Base-by-base conservation (phyloP, 805 yeast genomes). In the Danielia oregonensis region DNA sequence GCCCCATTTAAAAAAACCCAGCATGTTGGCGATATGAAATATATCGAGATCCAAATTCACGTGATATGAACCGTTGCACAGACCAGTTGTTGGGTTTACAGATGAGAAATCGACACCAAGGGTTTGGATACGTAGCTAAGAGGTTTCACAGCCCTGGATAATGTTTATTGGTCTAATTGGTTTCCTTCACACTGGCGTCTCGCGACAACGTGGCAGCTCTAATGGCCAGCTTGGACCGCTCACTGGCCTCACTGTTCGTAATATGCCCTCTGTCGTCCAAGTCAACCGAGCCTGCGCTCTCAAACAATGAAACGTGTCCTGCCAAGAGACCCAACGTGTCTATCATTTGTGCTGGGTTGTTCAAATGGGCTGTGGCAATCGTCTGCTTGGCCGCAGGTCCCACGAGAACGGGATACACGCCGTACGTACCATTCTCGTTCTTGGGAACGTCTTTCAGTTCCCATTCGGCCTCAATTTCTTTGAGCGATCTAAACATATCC, bases 311-410 rank as follows among this genome's bases (percentile, higher is more conserved):
- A 9, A 82, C 88, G 37, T 76, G 76, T n/a, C 94, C 95, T 7
- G 85, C 74, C 34, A 86, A 65, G 33, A 85, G 66, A 2, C 94
- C 95, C 46, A 89, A 62, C 1, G 94, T 84, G 37, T 87, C 95
- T 37, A 89, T 58, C 2, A 89, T 96, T 52, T 85, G 91, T 22
- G 72, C 64, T 4, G 96, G 95, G 53, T 87, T 93, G 27, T 80
- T 72, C 52, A 89, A 67, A 57, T 89, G 95, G 15, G 95, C 80
- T 26, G 84, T 81, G 0, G 96, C 97, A 17, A 78, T 74, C 0
- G 97, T 89, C 45, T 75, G 70, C 57, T 88, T 88, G 7, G 87
- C 79, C 0, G 96, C 91, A 3, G 96, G 94, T 0, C 97, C 97
- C 29, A 89, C 95, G 15, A 94, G 86, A 21, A 86, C 88, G 0